Conservation (phyloP, 768 basidiomycete genomes). For the Holtermannia corniformis region DNA sequence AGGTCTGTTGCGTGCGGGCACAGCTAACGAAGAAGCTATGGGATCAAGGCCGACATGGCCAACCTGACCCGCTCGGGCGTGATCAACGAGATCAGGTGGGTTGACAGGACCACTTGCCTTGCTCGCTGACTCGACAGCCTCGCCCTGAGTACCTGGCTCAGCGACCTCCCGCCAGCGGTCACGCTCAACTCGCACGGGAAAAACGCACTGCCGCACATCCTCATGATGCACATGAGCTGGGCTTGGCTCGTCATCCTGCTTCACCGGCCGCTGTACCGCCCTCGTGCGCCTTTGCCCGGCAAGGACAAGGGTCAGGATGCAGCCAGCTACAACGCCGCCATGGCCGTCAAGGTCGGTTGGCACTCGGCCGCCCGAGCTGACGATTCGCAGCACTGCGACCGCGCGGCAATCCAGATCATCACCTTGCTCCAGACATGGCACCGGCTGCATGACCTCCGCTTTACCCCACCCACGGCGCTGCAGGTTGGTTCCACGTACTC, state of each 20-base stretch:
- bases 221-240: slow-evolving; percentile 28
- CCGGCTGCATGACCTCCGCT: slow-evolving; percentile 16
- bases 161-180: slow-evolving; percentile 22
- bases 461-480: slow-evolving; percentile 17
- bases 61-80: slow-evolving; percentile 12
- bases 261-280: slow-evolving; percentile 32
- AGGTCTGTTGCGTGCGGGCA: background rate
- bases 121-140: slow-evolving; percentile 8
- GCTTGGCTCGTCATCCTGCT: slow-evolving; percentile 32
- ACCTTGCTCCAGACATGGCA: slow-evolving; percentile 17
- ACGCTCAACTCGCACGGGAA: slow-evolving; percentile 16
- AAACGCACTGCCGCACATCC: slow-evolving; percentile 28
- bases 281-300: slow-evolving; percentile 11
- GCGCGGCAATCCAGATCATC: slow-evolving; percentile 16
- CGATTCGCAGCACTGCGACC: slow-evolving; percentile 19
- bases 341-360: slow-evolving; percentile 22
- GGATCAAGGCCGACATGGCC: slow-evolving; percentile 21
- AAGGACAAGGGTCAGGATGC: slow-evolving; percentile 1
- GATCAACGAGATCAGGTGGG: slow-evolving; percentile 31
- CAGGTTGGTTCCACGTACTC: slow-evolving; percentile 20
- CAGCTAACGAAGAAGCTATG: slow-evolving; percentile 15
- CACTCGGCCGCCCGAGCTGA: background rate
- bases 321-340: slow-evolving; percentile 6
- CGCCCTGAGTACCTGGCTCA: slow-evolving; percentile 24
- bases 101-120: background rate